Conservation (phyloP, 257 asterid species). For the Mitragyna speciosa region DNA sequence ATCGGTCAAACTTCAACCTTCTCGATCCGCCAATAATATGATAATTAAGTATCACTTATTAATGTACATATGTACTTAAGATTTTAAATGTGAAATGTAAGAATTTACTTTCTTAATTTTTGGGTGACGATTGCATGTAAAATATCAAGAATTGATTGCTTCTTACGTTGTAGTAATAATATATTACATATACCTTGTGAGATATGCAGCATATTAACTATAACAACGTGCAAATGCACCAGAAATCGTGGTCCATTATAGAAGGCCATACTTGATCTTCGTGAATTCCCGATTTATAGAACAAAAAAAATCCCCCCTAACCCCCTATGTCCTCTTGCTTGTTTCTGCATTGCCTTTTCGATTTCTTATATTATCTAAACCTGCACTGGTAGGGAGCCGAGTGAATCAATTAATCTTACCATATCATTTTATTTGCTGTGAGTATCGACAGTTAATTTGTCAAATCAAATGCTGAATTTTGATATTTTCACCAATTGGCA, state of each 20-base stretch:
- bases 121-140: neutral
- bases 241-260: conserved; percentile 9
- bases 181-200: neutral
- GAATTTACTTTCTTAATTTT: too few species aligned
- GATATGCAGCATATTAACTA: neutral
- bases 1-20: neutral
- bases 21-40: too few species aligned
- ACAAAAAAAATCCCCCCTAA: neutral
- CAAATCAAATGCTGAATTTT: neutral
- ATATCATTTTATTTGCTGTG: neutral
- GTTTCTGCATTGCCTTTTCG: neutral
- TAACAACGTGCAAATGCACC: neutral
- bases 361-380: neutral
- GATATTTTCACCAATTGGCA: neutral
- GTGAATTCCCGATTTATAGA: neutral
- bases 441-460: neutral
- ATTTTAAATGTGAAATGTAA: neutral
- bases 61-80: neutral
- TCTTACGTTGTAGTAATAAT: neutral
- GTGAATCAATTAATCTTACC: neutral
- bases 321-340: conserved; percentile 5
- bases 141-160: neutral
- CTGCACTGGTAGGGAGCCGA: neutral
- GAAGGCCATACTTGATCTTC: neutral
- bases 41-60: too few species aligned